These are phyloP conservation scores for Diaporthe citrichinensis DNA, from an alignment of 2,329 filamentous ascomycete genomes.

Conservation along the genomic window DNA sequence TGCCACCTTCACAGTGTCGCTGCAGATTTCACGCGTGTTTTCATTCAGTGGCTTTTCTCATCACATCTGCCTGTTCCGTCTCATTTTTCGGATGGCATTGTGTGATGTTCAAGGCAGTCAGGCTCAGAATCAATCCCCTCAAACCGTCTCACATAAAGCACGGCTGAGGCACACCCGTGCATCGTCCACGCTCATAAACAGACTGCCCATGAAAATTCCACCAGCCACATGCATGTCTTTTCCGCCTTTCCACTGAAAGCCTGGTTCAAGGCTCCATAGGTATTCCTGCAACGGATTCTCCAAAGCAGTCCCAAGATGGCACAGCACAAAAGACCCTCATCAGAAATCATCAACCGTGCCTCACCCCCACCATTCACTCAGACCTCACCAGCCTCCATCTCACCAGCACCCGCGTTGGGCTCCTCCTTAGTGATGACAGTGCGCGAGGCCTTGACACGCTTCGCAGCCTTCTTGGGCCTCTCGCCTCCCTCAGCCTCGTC, in stretches of 20 bases:
- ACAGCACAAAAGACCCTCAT: background rate
- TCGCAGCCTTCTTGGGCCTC: slow-evolving; percentile 7
- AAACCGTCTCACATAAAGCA: background rate
- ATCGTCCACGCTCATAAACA: background rate
- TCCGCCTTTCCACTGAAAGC: background rate
- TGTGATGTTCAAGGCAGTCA: background rate
- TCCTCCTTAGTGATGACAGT: background rate
- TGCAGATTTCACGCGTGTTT: background rate
- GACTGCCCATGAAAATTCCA: background rate
- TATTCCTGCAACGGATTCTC: background rate
- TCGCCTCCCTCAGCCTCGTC: background rate
- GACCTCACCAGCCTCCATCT: background rate
- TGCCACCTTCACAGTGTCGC: background rate
- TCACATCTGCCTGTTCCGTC: background rate
- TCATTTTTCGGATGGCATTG: background rate
- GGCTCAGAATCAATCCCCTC: background rate
- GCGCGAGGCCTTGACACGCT: background rate
- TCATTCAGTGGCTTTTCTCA: background rate
- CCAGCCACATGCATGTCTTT: background rate
- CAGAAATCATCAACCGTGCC: background rate
- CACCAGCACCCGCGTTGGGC: background rate
- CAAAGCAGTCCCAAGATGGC: background rate
- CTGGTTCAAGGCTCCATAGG: background rate
- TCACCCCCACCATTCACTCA: background rate
- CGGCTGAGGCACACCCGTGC: too few species aligned